Evolutionary conservation across 2,329 filamentous ascomycete species (phyloP).

Genomic region (Penicillium sclerotiorum): DNA sequence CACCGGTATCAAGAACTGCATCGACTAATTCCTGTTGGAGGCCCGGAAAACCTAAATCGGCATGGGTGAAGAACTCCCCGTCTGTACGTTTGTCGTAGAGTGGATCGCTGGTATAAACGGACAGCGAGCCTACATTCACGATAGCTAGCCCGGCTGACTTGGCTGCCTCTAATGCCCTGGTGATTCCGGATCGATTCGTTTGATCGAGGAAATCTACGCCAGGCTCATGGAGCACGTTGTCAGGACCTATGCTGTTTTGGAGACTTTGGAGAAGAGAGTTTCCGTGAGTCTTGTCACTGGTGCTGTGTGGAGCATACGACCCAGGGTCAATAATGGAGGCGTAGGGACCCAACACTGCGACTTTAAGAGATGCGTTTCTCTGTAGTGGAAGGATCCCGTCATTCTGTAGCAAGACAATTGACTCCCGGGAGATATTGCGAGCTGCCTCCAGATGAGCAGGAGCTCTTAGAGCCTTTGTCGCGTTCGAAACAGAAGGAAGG

Average conservation of each 20-base stretch:
- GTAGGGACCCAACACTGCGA: conserved; percentile 1
- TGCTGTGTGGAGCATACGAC: neutral
- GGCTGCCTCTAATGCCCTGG: neutral
- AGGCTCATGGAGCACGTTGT: neutral
- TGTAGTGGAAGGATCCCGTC: neutral
- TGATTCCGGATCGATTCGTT: neutral
- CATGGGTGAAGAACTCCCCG: neutral
- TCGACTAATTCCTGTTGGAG: conserved; percentile 2
- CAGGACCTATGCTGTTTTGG: neutral
- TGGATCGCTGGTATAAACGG: neutral
- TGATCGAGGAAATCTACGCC: neutral
- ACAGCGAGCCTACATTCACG: neutral
- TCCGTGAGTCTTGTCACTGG: neutral
- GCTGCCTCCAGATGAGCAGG: neutral
- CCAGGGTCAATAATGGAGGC: conserved; percentile 2
- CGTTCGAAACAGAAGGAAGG: neutral
- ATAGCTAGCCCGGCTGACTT: neutral
- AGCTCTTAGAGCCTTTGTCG: neutral
- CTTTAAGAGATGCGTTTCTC: neutral
- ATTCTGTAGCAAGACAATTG: conserved; percentile 1
- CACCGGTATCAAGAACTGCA: neutral
- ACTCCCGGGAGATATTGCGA: conserved; percentile 3
- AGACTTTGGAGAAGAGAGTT: conserved; percentile 5
- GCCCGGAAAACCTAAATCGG: conserved; percentile 1
- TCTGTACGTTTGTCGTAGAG: conserved; percentile 1